phyloP scores from a whole-genome alignment of 805 yeast genomes.

The Zygotorulaspora chibaensis region DNA sequence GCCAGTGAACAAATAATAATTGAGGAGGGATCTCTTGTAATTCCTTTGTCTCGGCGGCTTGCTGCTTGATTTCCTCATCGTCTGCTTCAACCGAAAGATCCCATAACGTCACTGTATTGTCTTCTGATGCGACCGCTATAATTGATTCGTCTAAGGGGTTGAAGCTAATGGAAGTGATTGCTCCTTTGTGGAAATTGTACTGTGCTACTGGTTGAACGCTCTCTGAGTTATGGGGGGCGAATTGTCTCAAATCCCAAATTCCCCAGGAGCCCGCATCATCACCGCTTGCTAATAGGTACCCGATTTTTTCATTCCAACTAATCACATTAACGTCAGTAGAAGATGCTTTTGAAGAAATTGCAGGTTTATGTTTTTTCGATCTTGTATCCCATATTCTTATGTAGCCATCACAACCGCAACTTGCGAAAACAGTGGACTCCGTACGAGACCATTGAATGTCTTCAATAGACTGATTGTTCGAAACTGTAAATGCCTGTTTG shows the following conservation, averaged over 20 bases:
- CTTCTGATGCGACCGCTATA: slow-evolving; percentile 93
- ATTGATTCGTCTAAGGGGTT: slow-evolving; percentile 95
- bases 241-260: slow-evolving; percentile 92
- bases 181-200: slow-evolving; percentile 90
- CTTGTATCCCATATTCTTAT: slow-evolving; percentile 96
- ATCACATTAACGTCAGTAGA: slow-evolving; percentile 86
- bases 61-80: slow-evolving; percentile 91
- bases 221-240: slow-evolving; percentile 48
- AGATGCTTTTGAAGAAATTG: slow-evolving; percentile 77
- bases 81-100: slow-evolving; percentile 98
- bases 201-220: slow-evolving; percentile 78
- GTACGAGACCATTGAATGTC: slow-evolving; percentile 95
- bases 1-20: slow-evolving; percentile 96
- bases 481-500: slow-evolving; percentile 61
- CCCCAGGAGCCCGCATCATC: slow-evolving; percentile 98
- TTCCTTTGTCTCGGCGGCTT: slow-evolving; percentile 71
- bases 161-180: slow-evolving; percentile 89
- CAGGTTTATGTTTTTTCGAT: slow-evolving; percentile 87
- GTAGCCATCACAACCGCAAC: slow-evolving; percentile 84
- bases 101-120: slow-evolving; percentile 96
- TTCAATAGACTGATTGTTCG: slow-evolving; percentile 76
- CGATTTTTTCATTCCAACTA: slow-evolving; percentile 88
- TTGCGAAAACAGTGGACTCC: slow-evolving; percentile 91
- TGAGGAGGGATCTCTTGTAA: slow-evolving; percentile 92
- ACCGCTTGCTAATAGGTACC: slow-evolving; percentile 87